Percentiles rank a stretch among this genome's conserved stretches.
phyloP scores from a whole-genome alignment of 2,329 filamentous ascomycete species.

The Fonsecaea nubica region DNA sequence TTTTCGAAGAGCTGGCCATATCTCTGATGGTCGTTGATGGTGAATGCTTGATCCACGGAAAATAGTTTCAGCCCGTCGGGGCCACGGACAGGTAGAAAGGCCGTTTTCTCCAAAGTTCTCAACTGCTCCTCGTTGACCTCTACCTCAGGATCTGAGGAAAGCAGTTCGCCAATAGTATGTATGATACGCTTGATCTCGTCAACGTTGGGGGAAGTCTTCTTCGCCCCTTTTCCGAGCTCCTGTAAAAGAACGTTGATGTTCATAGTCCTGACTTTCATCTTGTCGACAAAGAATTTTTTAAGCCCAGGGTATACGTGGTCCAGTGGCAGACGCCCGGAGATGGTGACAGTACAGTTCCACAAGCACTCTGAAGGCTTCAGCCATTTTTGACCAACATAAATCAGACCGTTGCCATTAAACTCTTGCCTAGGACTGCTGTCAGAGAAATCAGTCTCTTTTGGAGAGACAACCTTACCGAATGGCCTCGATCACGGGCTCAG shows the following conservation, averaged over 20 bases:
- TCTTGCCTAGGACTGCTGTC: slow-evolving; percentile 15
- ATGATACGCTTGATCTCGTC: slow-evolving; percentile 26
- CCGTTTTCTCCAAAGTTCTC: slow-evolving; percentile 16
- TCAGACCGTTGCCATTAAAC: slow-evolving; percentile 16
- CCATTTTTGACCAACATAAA: slow-evolving; percentile 22
- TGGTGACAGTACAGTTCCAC: slow-evolving; percentile 26
- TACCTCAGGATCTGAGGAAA: slow-evolving; percentile 14
- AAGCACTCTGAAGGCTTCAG: slow-evolving; percentile 26
- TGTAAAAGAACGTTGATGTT: slow-evolving; percentile 26
- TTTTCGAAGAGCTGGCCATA: slow-evolving; percentile 25
- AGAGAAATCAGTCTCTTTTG: background rate
- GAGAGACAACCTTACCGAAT: slow-evolving; percentile 16
- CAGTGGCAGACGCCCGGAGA: slow-evolving; percentile 23
- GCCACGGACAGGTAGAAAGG: slow-evolving; percentile 27
- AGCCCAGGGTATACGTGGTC: slow-evolving; percentile 22
- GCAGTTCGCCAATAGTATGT: slow-evolving; percentile 22
- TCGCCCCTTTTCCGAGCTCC: slow-evolving; percentile 21
- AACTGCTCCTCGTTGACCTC: slow-evolving; percentile 18
- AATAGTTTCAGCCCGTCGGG: slow-evolving; percentile 16
- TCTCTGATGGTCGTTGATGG: slow-evolving; percentile 27
- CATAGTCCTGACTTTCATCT: slow-evolving; percentile 27
- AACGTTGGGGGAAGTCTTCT: slow-evolving; percentile 16
- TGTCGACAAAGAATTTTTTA: slow-evolving; percentile 29
- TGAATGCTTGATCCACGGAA: slow-evolving; percentile 18
- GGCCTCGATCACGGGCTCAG: slow-evolving; percentile 15